Base-by-base conservation (phyloP, 768 basidiomycete species). In the Boletus tylopilopsis region DNA sequence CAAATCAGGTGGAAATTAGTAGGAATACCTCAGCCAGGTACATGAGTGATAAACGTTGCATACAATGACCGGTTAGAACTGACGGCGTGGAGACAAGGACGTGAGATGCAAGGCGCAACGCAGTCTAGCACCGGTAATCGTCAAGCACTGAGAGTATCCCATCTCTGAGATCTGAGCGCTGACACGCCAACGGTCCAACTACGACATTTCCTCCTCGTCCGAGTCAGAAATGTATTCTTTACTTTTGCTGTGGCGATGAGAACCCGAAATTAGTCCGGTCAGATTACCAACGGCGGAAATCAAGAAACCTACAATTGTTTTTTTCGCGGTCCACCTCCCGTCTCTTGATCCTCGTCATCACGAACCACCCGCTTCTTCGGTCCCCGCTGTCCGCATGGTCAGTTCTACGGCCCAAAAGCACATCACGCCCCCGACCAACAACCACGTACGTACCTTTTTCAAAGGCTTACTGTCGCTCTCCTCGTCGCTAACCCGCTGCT, bases 141-240 rank as follows among this genome's bases (percentile, higher is more conserved):
- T n/a, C n/a, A n/a, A n/a, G n/a, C n/a, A n/a, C n/a, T n/a, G n/a
- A n/a, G n/a, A n/a, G n/a, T n/a, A n/a, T n/a, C n/a, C n/a, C n/a
- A n/a, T n/a, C n/a, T n/a, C n/a, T n/a, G n/a, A n/a, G n/a, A 29
- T 29, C 29, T 1, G 29, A 29, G 27, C 27, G 27, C 7, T 29
- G 7, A 22, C 11, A 21, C 21, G 4, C 12, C 30, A 22, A 40
- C 47, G 10, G 16, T 23, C n/a, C 33, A 27, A 38, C 75, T 71
- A 85, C 63, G 78, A 73, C 83, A 85, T 85, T 45, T 66, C 64
- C 42, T 88, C 87, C 24, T 90, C 91, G 63, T 94, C 92, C 3
- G 90, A 90, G 64, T 94, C 90, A 7, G 86, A 86, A 42, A 95
- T 80, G 67, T 83, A 78, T 59, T 85, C 92, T 68, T 90, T 92